Percentiles rank a stretch among this genome's conserved stretches.
phyloP scores from a whole-genome alignment of 83 land plant genomes.

The Isoetes engelmannii region DNA sequence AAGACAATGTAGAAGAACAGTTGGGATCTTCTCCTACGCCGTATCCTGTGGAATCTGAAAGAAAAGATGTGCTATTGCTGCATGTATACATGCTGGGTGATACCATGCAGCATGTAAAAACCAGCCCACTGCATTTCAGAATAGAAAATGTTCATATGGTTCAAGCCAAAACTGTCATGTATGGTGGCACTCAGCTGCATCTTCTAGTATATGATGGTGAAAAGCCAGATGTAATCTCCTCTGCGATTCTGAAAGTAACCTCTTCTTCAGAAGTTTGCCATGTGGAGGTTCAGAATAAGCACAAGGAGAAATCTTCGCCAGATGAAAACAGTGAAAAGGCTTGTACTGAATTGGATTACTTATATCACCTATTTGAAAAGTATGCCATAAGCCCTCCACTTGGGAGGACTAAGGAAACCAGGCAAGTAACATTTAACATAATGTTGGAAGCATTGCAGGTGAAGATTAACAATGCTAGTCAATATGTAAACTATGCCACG shows the following conservation, averaged over 20 bases:
- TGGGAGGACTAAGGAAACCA: background rate
- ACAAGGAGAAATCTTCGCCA: background rate
- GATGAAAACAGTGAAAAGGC: background rate
- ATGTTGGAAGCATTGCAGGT: background rate
- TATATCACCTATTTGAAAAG: constrained; percentile 29
- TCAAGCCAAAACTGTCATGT: constrained; percentile 12
- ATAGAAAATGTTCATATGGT: background rate
- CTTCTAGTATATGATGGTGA: constrained; percentile 8
- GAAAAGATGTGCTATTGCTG: background rate
- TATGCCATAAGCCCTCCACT: constrained; percentile 27
- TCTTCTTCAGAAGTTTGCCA: constrained; percentile 19
- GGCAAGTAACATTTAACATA: background rate
- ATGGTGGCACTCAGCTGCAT: constrained; percentile 26
- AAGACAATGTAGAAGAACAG: no score
- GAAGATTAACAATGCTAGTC: no score
- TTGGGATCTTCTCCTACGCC: no score
- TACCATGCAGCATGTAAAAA: no score
- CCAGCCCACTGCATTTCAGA: background rate
- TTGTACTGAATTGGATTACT: constrained; percentile 19
- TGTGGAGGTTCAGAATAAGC: constrained; percentile 15
- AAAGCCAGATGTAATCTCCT: constrained; percentile 1
- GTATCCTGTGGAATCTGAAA: background rate
- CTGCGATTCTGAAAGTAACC: constrained; percentile 15
- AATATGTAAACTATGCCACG: no score
- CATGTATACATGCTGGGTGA: constrained; percentile 17